Base-by-base conservation (phyloP, 108 stramenopile genomes). In the Fragilaria crotonensis region DNA sequence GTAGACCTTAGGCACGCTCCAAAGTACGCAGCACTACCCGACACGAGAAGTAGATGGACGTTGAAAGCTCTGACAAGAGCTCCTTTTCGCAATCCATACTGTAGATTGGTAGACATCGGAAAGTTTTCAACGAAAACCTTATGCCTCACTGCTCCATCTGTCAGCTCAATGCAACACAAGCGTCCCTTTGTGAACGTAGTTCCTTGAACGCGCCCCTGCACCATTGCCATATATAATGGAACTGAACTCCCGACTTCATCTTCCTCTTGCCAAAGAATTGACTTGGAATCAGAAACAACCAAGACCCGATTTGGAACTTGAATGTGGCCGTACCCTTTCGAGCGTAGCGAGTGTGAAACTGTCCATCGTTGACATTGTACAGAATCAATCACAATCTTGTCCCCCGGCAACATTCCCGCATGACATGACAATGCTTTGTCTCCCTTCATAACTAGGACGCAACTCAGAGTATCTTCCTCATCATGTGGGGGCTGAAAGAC, bases 1-100 rank as follows among this genome's bases (percentile, higher is more conserved):
- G 81, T 87, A 7, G 89, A 85, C 48, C 89, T 71, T 9, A 87
- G 62, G 45, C 84, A 88, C 20, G 83, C 78, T 9, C 80, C 81
- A 65, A 63, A 81, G n/a, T 3, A 48, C 20, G 11, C 28, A 21
- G 31, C 28, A 11, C 56, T 52, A 25, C 54, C 46, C 23, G 30
- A 23, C 17, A 31, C 21, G 7, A 30, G 17, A 29, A 88, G 52
- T 4, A 28, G 22, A 57, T 92, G 90, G 50, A 92, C 54, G 54
- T 92, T 88, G 26, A 81, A 29, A 33, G 77, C 90, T 55, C 80
- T 57, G 9, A 92, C 48, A 33, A 77, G 59, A 28, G 80, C 72
- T 26, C 83, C 86, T 18, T 41, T 48, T 47, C 70, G 73, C 23
- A 89, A 46, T 46, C 85, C 80, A 23, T 66, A 64, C 21, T 61